Evolutionary conservation across 345 rosid species (phyloP), one percentile per base, ranked within the genome.

Genomic region (Geranium rotundifolium): DNA sequence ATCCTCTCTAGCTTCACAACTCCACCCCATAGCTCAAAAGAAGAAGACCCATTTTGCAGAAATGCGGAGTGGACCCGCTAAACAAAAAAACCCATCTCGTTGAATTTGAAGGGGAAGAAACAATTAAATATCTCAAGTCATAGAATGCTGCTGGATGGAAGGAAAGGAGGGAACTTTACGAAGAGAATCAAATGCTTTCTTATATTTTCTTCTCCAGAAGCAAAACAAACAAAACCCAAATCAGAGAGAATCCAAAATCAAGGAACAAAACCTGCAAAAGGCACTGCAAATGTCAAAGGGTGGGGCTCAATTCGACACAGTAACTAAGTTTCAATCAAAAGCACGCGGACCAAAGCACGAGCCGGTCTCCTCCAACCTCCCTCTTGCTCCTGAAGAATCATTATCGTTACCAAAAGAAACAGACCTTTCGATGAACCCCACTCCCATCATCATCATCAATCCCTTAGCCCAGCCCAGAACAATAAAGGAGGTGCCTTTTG

Each of bases 241-340:
- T 55, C 72, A 71, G 55, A 37, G 72, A 69, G 57, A 63, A 73
- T 74, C 78, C 90, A 84, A 82, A 75, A 82, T 46, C 14, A 46
- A 46, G 78, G 80, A 80, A 84, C 89, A 82, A 76, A 79, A 64
- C 75, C 84, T 80, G 90, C 82, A 75, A 74, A 65, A 72, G 34
- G 41, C 41, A 57, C 69, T 66, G 57, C 5, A 56, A 37, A 37
- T 65, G 72, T 73, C 19, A 64, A 62, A 68, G 79, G 68, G 87
- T 86, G 81, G 75, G 82, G 74, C 65, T 65, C 30, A 63, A 60
- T 58, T 13, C 68, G 55, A 57, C 17, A 64, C 56, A 66, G n/a
- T 56, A 72, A 65, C 65, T 27, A 65, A 65, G 71, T 64, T 56
- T 72, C 80, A 73, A 78, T 75, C 79, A 74, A 68, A 84, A 73